Base-by-base conservation (phyloP, 345 rosid genomes). In the Citrus hindsii region DNA sequence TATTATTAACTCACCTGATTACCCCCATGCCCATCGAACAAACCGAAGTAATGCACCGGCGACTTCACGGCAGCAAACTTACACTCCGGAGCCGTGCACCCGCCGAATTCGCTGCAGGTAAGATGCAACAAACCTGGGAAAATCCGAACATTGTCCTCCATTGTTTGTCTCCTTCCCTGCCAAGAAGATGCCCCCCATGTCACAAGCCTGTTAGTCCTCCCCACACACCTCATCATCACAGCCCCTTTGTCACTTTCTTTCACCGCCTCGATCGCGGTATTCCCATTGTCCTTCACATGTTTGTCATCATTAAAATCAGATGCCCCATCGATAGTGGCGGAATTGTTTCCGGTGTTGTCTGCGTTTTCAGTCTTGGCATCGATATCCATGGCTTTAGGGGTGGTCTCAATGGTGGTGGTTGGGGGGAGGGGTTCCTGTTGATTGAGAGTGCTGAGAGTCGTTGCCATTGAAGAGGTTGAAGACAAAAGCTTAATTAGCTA, bases 1-100 rank as follows among this genome's bases (percentile, higher is more conserved):
- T 9, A 73, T 14, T 9, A 73, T 2, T 24, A 4, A 18, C 24
- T 73, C 56, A 67, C 79, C 79, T 76, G 53, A 51, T 40, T 12
- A 46, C 79, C 79, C 13, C 79, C 79, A 6, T 76, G 79, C 51
- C 73, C 79, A 51, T 76, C 79, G 37, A 76, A 76, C 9, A 76
- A 64, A 6, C 53, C 79, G 22, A 76, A 76, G 63, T 51, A 76
- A 35, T 76, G 79, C 42, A 67, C 35, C 14, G 79, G 64, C 19
- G 79, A 76, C 64, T 76, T 18, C 37, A 2, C 25, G 7, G 7
- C 28, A 19, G 79, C 79, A 24, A 51, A 76, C 16, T 18, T 55
- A 38, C 79, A 66, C 4, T 8, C 64, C 72, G 73, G 79, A 5
- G 79, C 79, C 3, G 38, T 64, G 14, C 79, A 76, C 3, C 79